Evolutionary conservation across 306 rosid species (phyloP).

Genomic region (Casuarina cunninghamiana): DNA sequence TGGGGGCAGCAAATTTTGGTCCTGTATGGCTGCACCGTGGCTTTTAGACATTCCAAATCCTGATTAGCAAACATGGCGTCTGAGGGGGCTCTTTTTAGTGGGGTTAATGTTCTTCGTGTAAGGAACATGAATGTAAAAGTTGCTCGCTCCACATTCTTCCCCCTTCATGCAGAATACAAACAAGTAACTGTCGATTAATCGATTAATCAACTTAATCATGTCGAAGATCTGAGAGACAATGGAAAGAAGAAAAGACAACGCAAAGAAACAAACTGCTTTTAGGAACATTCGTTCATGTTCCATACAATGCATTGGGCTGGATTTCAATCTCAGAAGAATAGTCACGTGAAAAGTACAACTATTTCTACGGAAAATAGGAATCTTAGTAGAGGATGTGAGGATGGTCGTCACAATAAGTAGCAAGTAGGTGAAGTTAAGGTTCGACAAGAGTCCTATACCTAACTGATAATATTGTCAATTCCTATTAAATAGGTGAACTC

Average conservation of each 20-base stretch:
- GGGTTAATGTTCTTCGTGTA: constrained; percentile 41
- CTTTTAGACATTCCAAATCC: constrained; percentile 43
- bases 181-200: constrained; percentile 24
- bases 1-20: constrained; percentile 51
- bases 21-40: constrained; percentile 43
- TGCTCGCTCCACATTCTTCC: constrained; percentile 56
- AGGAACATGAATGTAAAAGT: constrained; percentile 28
- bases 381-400: neutral
- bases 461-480: no score
- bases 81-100: constrained; percentile 38
- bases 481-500: no score
- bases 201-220: constrained; percentile 1
- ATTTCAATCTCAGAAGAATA: neutral
- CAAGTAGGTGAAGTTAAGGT: no score
- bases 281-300: constrained; percentile 17
- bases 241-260: neutral
- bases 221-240: constrained; percentile 20
- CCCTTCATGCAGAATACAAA: constrained; percentile 40
- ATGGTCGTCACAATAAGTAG: neutral
- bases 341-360: neutral
- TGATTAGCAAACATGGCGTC: constrained; percentile 43
- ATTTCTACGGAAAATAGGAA: neutral
- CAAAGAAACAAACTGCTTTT: neutral
- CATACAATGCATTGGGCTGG: neutral
- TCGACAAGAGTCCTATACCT: no score